Evolutionary conservation across 2,329 filamentous ascomycete species (phyloP), one percentile per base, ranked within the genome.

Genomic region (Diaporthe helianthi): DNA sequence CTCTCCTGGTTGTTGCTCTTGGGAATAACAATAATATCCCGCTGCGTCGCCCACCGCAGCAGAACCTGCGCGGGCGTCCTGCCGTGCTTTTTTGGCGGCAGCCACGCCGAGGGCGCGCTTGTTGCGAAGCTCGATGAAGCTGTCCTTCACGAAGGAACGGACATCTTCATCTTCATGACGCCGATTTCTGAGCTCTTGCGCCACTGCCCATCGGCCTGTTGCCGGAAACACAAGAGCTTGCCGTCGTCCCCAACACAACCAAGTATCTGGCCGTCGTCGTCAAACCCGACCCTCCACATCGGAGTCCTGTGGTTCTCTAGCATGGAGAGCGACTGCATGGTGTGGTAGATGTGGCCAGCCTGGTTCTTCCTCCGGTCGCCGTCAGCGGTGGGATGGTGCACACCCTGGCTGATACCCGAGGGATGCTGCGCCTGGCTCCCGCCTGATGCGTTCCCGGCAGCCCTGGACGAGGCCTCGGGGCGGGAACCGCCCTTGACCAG

Each of bases 11-110:
- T 85, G 80, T 79, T 90, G 73, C 87, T 90, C 87, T 95, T 95
- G 74, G 92, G 93, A 75, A 96, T 96, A 74, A 96, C 91, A 61
- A 92, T 92, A 67, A 96, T 83, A 36, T 89, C 89, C 61, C 92
- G 87, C 85, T 97, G 93, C n/a, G 93, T 97, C 26, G 93, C 89
- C 94, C 94, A 97, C 75, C 93, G 87, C 74, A 97, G 85, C 71
- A 97, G 86, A 29, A 97, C 86, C 86, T 97, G 93, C 19, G 92
- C 91, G 9, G 93, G 85, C 8, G 90, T 89, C 84, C 92, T 93
- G 79, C 83, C 83, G 77, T 93, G 84, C 83, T 92, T 93, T 93
- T 75, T 85, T 79, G 22, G 93, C 90, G 71, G 94, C 86, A 61
- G 75, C 78, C 74, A 86, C 86, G 73, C 87, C 85, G 73, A 87